A percentile compares a stretch with the other conserved stretches of the same genome.
These are phyloP conservation scores for Gastrolobium villosum DNA, from an alignment of 306 rosid species.

Conservation along the genomic window DNA sequence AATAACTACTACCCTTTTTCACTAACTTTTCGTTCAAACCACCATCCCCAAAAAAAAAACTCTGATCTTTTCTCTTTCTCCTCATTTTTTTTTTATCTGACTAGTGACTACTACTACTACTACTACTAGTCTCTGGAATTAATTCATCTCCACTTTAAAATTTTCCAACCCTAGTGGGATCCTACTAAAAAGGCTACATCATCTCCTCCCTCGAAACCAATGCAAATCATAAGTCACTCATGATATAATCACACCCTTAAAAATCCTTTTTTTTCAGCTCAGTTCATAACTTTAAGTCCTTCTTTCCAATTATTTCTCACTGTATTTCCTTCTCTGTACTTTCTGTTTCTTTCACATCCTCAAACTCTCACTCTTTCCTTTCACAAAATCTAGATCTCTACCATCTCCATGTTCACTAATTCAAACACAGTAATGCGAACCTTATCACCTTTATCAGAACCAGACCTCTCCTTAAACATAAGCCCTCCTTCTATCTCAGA, in stretches of 20 bases:
- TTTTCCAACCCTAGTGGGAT: conserved; percentile 59
- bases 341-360: neutral
- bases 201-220: conserved; percentile 50
- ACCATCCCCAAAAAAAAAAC: conserved; percentile 58
- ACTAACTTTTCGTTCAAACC: conserved; percentile 66
- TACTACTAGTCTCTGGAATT: conserved; percentile 36
- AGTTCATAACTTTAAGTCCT: neutral
- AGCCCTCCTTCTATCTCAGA: conserved; percentile 66
- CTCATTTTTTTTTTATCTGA: conserved; percentile 41
- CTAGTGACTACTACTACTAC: conserved; percentile 40
- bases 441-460: conserved; percentile 64
- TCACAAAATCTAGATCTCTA: conserved; percentile 28
- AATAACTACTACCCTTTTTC: conserved; percentile 71
- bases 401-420: conserved; percentile 50
- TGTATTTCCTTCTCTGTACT: neutral
- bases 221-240: conserved; percentile 89
- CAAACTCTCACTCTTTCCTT: conserved; percentile 9
- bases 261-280: conserved; percentile 36
- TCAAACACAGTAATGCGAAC: conserved; percentile 48
- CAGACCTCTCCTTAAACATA: conserved; percentile 90
- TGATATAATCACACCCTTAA: conserved; percentile 63
- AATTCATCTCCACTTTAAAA: conserved; percentile 44
- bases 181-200: conserved; percentile 63
- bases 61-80: conserved; percentile 57
- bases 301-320: conserved; percentile 30